These are phyloP conservation scores for Metrosideros polymorpha DNA, from an alignment of 441 rosid genomes.

Conservation along the genomic window DNA sequence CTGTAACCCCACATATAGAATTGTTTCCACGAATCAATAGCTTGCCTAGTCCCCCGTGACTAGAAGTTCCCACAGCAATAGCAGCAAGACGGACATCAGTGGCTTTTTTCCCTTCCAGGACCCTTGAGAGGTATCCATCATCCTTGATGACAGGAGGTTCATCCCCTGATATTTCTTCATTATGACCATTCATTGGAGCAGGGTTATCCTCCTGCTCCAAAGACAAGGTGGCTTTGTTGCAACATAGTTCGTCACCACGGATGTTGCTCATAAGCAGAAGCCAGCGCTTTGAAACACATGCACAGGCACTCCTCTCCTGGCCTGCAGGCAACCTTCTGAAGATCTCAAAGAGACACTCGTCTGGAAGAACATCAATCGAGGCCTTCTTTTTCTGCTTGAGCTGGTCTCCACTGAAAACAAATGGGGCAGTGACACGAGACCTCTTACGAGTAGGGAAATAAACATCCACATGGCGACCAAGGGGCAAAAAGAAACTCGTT, in stretches of 20 bases:
- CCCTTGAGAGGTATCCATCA: constrained; percentile 3
- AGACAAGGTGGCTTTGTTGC: neutral
- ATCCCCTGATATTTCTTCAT: neutral
- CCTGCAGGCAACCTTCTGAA: constrained; percentile 5
- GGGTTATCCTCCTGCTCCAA: neutral
- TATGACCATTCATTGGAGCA: neutral
- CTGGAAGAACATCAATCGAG: constrained; percentile 5
- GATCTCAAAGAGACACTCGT: constrained; percentile 13
- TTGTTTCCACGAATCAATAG: constrained; percentile 1
- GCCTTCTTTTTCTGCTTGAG: neutral
- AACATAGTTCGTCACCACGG: neutral
- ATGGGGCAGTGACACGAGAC: neutral
- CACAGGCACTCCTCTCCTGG: constrained; percentile 7
- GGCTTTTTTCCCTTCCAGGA: constrained; percentile 7
- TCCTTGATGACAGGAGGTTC: neutral
- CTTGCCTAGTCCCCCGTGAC: constrained; percentile 7
- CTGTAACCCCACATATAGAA: neutral
- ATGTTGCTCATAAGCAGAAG: constrained; percentile 7
- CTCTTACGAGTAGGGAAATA: constrained; percentile 3
- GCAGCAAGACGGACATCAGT: constrained; percentile 8
- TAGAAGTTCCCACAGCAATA: constrained; percentile 5
- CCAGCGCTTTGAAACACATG: constrained; percentile 11
- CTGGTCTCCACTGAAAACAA: neutral
- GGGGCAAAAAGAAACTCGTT: constrained; percentile 3
- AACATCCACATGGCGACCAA: constrained; percentile 3